Evolutionary conservation across 1,284 basidiomycete species (phyloP).

Genomic region (Rhodotorula sp.): DNA sequence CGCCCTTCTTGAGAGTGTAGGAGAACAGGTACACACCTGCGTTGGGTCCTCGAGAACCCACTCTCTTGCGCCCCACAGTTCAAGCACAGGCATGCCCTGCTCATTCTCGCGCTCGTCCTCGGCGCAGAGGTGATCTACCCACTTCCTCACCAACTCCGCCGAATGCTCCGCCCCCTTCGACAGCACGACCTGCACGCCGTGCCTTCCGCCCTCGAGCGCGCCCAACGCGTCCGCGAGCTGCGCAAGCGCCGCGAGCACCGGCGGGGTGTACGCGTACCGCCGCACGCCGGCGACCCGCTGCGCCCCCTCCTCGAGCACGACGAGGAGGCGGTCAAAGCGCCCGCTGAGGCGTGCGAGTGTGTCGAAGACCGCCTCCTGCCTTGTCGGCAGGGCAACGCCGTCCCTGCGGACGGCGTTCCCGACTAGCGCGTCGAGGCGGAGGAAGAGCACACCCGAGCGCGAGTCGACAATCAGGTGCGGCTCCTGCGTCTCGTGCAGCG

Average conservation of each 20-base stretch:
- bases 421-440: slow-evolving; percentile 1
- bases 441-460: slow-evolving; percentile 10
- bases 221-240: background rate
- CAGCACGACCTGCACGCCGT: slow-evolving; percentile 12
- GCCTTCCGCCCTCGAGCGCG: background rate
- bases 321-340: slow-evolving; percentile 9
- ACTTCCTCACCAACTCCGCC: background rate
- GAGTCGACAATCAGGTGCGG: slow-evolving; percentile 18
- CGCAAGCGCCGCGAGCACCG: slow-evolving; percentile 6
- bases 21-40: background rate
- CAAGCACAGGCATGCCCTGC: background rate
- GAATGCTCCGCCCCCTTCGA: slow-evolving; percentile 3
- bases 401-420: background rate
- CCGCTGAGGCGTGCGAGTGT: slow-evolving; percentile 7
- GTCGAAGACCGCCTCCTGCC: slow-evolving; percentile 9
- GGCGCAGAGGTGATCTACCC: background rate
- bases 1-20: too few relatives aligned
- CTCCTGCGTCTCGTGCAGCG: background rate
- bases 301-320: slow-evolving; percentile 19
- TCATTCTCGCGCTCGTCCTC: background rate
- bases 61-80: background rate
- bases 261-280: slow-evolving; percentile 12
- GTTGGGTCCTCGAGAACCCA: slow-evolving; percentile 17
- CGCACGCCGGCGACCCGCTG: background rate
- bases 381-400: too few relatives aligned